Evolutionary conservation across 176 grass and related monocot species (phyloP), one percentile per base, ranked within the genome.

Genomic region (Triticum urartu): DNA sequence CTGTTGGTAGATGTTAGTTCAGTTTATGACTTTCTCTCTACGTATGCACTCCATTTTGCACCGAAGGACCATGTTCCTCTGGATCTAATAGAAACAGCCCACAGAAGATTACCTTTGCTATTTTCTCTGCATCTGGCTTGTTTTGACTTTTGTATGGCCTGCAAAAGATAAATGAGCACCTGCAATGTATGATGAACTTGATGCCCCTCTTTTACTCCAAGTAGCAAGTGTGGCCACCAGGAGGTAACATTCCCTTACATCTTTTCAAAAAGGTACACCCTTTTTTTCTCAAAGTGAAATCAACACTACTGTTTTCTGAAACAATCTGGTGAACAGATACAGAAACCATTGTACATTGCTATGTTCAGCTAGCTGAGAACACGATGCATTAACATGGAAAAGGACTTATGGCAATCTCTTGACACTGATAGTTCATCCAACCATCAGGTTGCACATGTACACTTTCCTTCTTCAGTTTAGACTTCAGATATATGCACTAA

Each of bases 161-260:
- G 71, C 70, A 78, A 71, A 78, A n/a, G 52, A 48, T 45, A 48
- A 33, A 68, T 61, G 47, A 77, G 45, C 83, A 77, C 71, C 70
- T 82, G 71, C 70, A 77, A 4, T 6, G 9, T 18, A 77, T 86
- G 72, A 86, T 90, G 83, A 40, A 30, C 1, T 34, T 63, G 72
- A 90, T 86, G 79, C 79, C 88, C 79, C 72, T 90, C 79, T 72
- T 90, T 86, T 65, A 77, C 88, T 89, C 83, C 78, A 86, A 69
- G 88, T 77, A 86, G 83, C 17, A 85, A 81, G 9, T 56, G 78
- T 61, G 78, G 78, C 47, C 61, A 61, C 26, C 88, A 86, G 21
- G 60, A 80, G 60, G 56, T 24, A 47, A 38, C 43, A 66, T 68
- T 75, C 17, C 48, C 74, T 11, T 34, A 0, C 47, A 30, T 34